Base-by-base conservation (phyloP, 2,329 filamentous ascomycete genomes). In the Pseudocercospora cruenta region DNA sequence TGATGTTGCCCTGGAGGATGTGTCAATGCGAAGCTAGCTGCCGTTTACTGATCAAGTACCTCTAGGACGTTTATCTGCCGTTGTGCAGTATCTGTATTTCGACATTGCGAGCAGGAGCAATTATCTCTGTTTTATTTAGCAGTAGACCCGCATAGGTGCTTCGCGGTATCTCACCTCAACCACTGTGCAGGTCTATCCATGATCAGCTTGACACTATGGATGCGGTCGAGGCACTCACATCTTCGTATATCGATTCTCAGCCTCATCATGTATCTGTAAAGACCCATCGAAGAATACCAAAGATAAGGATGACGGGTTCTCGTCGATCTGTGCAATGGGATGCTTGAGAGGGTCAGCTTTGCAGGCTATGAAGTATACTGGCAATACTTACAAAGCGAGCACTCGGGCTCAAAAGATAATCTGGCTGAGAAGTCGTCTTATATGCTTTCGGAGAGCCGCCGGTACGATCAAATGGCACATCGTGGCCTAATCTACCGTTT, bases 1-100 rank as follows among this genome's bases (percentile, higher is more conserved):
- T 64, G 49, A 69, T 55, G 28, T 59, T 39, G 24, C 62, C 62
- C 60, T 72, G 21, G 31, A 12, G n/a, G 26, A n/a, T 60, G n/a
- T n/a, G n/a, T n/a, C n/a, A n/a, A n/a, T n/a, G n/a, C n/a, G n/a
- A n/a, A n/a, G n/a, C n/a, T n/a, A n/a, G n/a, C n/a, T n/a, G n/a
- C n/a, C n/a, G n/a, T n/a, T n/a, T n/a, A n/a, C n/a, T n/a, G n/a
- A n/a, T n/a, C n/a, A n/a, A n/a, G n/a, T n/a, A 70, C 71, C 67
- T 75, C 71, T 58, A 76, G 65, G 6, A 77, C 75, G 36, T 76
- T 77, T 66, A 76, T 73, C 36, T 74, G 70, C 8, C 74, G 65
- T 57, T 77, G 75, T 3, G 68, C 73, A 7, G 75, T 77, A 31
- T 76, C 71, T 21, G 63, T 69, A 33, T 77, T 72, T 14, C 73